phyloP scores from a whole-genome alignment of 768 basidiomycete species.

The Jaapia argillacea region DNA sequence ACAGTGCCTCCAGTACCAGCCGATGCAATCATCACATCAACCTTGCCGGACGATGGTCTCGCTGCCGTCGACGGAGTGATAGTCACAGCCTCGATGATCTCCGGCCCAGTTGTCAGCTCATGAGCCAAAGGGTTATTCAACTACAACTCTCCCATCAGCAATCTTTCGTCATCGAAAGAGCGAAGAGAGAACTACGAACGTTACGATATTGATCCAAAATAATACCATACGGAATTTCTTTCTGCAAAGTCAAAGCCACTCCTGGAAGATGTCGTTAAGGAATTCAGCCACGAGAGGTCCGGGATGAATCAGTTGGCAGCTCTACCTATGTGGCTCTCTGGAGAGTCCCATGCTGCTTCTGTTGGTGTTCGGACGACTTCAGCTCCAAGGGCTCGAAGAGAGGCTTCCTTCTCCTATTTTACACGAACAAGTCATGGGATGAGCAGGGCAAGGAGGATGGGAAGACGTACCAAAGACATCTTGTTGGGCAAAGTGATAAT shows the following conservation, averaged over 20 bases:
- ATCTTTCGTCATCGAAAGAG: background rate
- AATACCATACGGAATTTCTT: slow-evolving; percentile 68
- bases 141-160: slow-evolving; percentile 23
- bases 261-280: slow-evolving; percentile 70
- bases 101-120: slow-evolving; percentile 82
- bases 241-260: slow-evolving; percentile 68
- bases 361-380: slow-evolving; percentile 92
- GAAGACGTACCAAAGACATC: slow-evolving; percentile 65
- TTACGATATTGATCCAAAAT: slow-evolving; percentile 91
- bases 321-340: slow-evolving; percentile 88
- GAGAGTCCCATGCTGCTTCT: slow-evolving; percentile 80
- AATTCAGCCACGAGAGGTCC: slow-evolving; percentile 71
- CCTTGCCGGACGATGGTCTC: slow-evolving; percentile 57
- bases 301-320: slow-evolving; percentile 18
- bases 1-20: slow-evolving; percentile 96
- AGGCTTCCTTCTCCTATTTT: slow-evolving; percentile 80
- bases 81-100: slow-evolving; percentile 75
- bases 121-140: slow-evolving; percentile 86
- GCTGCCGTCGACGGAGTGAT: slow-evolving; percentile 50
- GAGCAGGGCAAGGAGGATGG: background rate
- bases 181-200: slow-evolving; percentile 26
- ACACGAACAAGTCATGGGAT: background rate
- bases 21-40: slow-evolving; percentile 76
- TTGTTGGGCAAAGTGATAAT: slow-evolving; percentile 90
- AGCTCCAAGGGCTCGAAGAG: slow-evolving; percentile 85